phyloP scores from a whole-genome alignment of 2,329 filamentous ascomycete species.

The Dendrostoma leiphaemia region DNA sequence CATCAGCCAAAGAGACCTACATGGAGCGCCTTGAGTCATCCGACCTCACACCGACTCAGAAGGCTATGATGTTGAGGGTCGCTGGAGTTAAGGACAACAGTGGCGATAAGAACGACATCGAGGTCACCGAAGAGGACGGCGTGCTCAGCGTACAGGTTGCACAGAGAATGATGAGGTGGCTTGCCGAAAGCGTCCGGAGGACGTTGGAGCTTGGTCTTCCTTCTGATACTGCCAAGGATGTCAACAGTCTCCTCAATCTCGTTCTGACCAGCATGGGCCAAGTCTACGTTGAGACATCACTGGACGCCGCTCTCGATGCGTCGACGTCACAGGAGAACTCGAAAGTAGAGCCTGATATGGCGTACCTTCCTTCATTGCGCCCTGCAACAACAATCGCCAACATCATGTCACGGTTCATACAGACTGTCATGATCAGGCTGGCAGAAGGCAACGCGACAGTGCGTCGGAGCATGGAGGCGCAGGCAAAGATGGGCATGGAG shows the following conservation, averaged over 20 bases:
- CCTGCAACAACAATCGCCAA: slow-evolving; percentile 86
- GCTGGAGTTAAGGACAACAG: slow-evolving; percentile 78
- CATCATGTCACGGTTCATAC: slow-evolving; percentile 89
- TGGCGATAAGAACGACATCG: slow-evolving; percentile 79
- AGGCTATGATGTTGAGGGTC: slow-evolving; percentile 84
- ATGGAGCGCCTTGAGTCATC: slow-evolving; percentile 85
- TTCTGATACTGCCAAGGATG: slow-evolving; percentile 90
- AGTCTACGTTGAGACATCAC: slow-evolving; percentile 67
- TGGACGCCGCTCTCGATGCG: slow-evolving; percentile 69
- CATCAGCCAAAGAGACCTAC: slow-evolving; percentile 87
- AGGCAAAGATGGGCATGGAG: slow-evolving; percentile 69
- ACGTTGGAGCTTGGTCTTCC: slow-evolving; percentile 86
- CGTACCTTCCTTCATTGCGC: slow-evolving; percentile 75
- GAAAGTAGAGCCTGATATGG: slow-evolving; percentile 84
- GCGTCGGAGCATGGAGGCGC: slow-evolving; percentile 83
- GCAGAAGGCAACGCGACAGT: slow-evolving; percentile 89
- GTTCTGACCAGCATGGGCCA: slow-evolving; percentile 86
- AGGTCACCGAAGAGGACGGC: slow-evolving; percentile 88
- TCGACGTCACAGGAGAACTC: slow-evolving; percentile 73
- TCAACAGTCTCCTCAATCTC: slow-evolving; percentile 78
- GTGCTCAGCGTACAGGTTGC: slow-evolving; percentile 77
- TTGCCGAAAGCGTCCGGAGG: slow-evolving; percentile 90
- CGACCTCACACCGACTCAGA: slow-evolving; percentile 83
- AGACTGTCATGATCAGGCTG: slow-evolving; percentile 84
- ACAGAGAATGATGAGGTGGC: slow-evolving; percentile 98